These are phyloP conservation scores for Mikania micrantha DNA, from an alignment of 129 eudicot genomes.

Conservation along the genomic window DNA sequence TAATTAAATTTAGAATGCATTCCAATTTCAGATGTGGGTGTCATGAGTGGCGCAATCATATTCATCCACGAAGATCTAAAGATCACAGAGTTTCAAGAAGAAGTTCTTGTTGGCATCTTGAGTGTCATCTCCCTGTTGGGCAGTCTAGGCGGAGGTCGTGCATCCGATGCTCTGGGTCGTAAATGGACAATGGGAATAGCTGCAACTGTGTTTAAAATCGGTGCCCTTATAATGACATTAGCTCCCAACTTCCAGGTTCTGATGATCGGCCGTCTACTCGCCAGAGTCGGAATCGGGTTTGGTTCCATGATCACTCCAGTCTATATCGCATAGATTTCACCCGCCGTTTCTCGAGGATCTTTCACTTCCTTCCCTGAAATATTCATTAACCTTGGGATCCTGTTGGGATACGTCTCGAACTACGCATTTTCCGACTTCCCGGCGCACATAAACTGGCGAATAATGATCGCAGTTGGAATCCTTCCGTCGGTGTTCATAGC, in stretches of 20 bases:
- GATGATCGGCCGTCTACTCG: constrained; percentile 60
- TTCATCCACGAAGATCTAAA: constrained; percentile 72
- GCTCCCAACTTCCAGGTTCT: constrained; percentile 55
- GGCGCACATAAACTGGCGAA: constrained; percentile 61
- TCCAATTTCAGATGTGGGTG: constrained; percentile 66
- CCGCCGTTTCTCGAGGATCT: constrained; percentile 58
- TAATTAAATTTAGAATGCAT: neutral
- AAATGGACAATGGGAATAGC: constrained; percentile 96
- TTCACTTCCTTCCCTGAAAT: constrained; percentile 84
- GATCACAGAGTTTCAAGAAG: constrained; percentile 74
- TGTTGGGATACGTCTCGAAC: constrained; percentile 75
- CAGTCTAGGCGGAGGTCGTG: constrained; percentile 69
- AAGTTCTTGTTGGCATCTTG: constrained; percentile 60
- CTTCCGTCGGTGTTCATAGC: constrained; percentile 70
- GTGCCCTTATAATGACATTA: constrained; percentile 71
- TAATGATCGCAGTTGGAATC: constrained; percentile 80
- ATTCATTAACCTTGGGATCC: constrained; percentile 66
- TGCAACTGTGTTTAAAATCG: constrained; percentile 56
- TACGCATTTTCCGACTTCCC: constrained; percentile 68
- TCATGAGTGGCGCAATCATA: constrained; percentile 88
- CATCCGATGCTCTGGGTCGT: constrained; percentile 78
- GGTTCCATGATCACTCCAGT: constrained; percentile 88
- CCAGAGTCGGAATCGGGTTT: constrained; percentile 79
- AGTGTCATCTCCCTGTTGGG: constrained; percentile 77
- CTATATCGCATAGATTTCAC: constrained; percentile 78